A percentile compares a stretch with the other conserved stretches of the same genome.
These are phyloP conservation scores for Monosporozyma yasuniensis DNA, from an alignment of 805 yeast genomes.

Conservation along the genomic window DNA sequence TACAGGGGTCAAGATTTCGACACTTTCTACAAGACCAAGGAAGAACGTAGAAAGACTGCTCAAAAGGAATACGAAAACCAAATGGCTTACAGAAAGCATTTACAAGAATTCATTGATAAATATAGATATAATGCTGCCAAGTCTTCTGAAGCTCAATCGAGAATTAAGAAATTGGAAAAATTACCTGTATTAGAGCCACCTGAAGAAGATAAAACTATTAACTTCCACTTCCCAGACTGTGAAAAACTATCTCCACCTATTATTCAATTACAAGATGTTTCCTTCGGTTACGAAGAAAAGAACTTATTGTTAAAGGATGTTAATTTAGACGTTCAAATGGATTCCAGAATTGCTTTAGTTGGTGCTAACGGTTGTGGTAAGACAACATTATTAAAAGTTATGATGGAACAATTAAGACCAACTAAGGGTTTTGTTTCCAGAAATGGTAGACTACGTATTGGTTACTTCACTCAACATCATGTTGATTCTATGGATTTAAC, in stretches of 20 bases:
- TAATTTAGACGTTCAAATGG: constrained; percentile 84
- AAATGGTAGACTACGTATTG: constrained; percentile 83
- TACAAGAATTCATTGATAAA: constrained; percentile 92
- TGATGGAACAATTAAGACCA: constrained; percentile 73
- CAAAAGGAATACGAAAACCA: constrained; percentile 94
- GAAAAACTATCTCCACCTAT: constrained; percentile 91
- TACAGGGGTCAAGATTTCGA: constrained; percentile 92
- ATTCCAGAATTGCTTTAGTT: constrained; percentile 89
- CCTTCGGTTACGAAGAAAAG: constrained; percentile 70
- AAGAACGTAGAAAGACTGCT: constrained; percentile 89
- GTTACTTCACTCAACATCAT: constrained; percentile 97
- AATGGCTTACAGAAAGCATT: constrained; percentile 88
- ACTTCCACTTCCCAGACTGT: constrained; percentile 91
- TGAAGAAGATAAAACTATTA: constrained; percentile 76
- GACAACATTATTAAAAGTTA: constrained; percentile 80
- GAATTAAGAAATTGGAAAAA: constrained; percentile 93
- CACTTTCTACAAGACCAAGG: constrained; percentile 83
- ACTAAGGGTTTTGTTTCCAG: constrained; percentile 66
- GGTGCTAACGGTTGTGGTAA: constrained; percentile 99
- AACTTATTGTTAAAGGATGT: constrained; percentile 64
- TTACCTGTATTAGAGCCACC: constrained; percentile 90
- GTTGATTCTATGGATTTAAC: constrained; percentile 92
- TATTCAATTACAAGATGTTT: constrained; percentile 74
- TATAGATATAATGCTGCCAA: constrained; percentile 96
- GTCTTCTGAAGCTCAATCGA: constrained; percentile 94